phyloP scores from a whole-genome alignment of 2,329 filamentous ascomycete species.

The Fusarium mundagurra region DNA sequence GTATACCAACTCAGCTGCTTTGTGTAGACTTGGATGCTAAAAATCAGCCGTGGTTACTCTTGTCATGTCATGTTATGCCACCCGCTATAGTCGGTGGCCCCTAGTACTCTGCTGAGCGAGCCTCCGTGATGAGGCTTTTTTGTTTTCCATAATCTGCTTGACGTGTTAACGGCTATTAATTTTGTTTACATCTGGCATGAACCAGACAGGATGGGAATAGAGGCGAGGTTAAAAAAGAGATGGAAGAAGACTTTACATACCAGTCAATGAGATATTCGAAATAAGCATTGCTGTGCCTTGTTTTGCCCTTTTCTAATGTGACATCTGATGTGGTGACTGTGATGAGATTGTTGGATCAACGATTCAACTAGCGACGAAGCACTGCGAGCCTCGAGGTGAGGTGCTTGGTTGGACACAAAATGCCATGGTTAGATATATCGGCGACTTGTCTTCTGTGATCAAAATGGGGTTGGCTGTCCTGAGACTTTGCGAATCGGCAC shows the following conservation, averaged over 20 bases:
- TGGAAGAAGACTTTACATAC: slow-evolving; percentile 29
- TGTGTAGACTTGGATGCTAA: slow-evolving; percentile 20
- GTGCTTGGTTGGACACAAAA: background rate
- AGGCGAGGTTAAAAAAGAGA: slow-evolving; percentile 35
- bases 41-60: background rate
- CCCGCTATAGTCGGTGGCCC: slow-evolving; percentile 30
- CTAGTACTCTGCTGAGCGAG: slow-evolving; percentile 37
- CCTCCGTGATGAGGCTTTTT: slow-evolving; percentile 29
- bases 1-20: background rate
- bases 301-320: background rate
- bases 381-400: background rate
- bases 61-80: slow-evolving; percentile 24
- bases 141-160: slow-evolving; percentile 39
- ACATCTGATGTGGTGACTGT: background rate
- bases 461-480: background rate
- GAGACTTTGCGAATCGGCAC: no score
- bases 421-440: background rate
- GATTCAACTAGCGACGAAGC: background rate
- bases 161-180: slow-evolving; percentile 45
- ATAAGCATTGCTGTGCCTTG: background rate
- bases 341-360: background rate
- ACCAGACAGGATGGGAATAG: slow-evolving; percentile 33
- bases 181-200: slow-evolving; percentile 29
- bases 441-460: background rate
- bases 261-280: slow-evolving; percentile 30